These are phyloP conservation scores for Phytophthora sojae DNA, from an alignment of 352 stramenopile species.

Conservation along the genomic window DNA sequence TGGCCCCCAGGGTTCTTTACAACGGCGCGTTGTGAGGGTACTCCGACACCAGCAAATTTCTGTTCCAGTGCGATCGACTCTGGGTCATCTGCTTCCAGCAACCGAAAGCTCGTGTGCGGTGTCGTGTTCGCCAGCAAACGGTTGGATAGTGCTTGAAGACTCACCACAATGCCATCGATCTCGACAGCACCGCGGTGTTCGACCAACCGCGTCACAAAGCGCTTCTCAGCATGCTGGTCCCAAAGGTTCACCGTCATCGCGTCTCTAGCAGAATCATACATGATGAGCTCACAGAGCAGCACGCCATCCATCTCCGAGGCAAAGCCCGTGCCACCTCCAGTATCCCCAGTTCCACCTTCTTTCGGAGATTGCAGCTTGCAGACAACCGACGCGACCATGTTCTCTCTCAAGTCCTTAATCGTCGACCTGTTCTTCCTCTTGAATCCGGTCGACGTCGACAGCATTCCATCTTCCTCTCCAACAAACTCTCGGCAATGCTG, in stretches of 20 bases:
- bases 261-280: constrained; percentile 46
- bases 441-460: background rate
- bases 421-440: constrained; percentile 26
- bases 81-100: constrained; percentile 34
- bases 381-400: constrained; percentile 63
- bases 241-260: constrained; percentile 67
- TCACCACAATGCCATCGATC: constrained; percentile 54
- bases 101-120: constrained; percentile 52
- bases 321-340: constrained; percentile 1
- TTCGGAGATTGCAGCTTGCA: constrained; percentile 39
- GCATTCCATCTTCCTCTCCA: constrained; percentile 3
- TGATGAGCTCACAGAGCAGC: constrained; percentile 57
- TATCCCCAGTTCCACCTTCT: background rate
- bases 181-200: constrained; percentile 45
- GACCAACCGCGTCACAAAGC: constrained; percentile 50
- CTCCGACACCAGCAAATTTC: constrained; percentile 8
- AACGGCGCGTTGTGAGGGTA: background rate
- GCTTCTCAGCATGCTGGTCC: constrained; percentile 68
- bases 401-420: constrained; percentile 61
- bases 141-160: constrained; percentile 52
- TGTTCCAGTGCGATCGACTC: constrained; percentile 39
- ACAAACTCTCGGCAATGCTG: constrained; percentile 56
- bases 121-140: constrained; percentile 69
- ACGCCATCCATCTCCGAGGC: constrained; percentile 48
- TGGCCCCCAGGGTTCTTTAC: background rate